Evolutionary conservation across 495 filamentous ascomycete genomes (phyloP).

Genomic region (Cercophora sp.): DNA sequence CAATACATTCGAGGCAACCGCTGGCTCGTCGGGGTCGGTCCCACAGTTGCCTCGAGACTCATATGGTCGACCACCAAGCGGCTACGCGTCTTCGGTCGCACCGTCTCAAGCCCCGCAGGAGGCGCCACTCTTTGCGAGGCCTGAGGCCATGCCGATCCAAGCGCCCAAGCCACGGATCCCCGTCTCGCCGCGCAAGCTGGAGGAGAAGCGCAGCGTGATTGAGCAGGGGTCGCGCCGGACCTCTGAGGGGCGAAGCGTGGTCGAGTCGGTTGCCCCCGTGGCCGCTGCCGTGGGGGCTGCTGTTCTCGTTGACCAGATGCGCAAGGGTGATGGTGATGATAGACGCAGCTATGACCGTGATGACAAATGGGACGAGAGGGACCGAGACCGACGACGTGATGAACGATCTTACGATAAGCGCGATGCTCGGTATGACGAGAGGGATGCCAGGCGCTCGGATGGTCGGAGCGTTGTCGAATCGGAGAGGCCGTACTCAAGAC

Average conservation of each 20-base stretch:
- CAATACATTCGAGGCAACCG: constrained; percentile 51
- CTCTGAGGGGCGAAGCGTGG: constrained; percentile 15
- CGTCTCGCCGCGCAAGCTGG: constrained; percentile 39
- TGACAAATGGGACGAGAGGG: constrained; percentile 3
- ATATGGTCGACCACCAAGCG: not conserved
- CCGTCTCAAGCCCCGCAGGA: constrained; percentile 3
- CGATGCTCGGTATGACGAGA: not conserved
- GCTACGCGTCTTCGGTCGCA: constrained; percentile 10
- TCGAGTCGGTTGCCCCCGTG: constrained; percentile 15
- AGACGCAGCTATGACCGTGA: constrained; percentile 27
- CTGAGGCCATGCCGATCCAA: constrained; percentile 40
- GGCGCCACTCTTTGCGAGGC: constrained; percentile 17
- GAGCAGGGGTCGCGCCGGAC: constrained; percentile 9
- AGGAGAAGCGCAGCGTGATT: constrained; percentile 23
- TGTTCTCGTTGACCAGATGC: constrained; percentile 37
- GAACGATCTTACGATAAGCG: constrained; percentile 13
- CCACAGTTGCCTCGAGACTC: constrained; percentile 20
- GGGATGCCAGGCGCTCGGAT: not conserved
- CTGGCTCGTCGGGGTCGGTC: constrained; percentile 42
- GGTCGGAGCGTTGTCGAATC: not conserved
- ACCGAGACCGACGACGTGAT: constrained; percentile 15
- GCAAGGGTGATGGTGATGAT: constrained; percentile 15
- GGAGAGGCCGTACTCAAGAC: not conserved
- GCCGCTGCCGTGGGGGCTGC: constrained; percentile 45
- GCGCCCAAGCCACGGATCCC: constrained; percentile 43